Base-by-base conservation (phyloP, 2,329 filamentous ascomycete genomes). In the Xylaria sp. region DNA sequence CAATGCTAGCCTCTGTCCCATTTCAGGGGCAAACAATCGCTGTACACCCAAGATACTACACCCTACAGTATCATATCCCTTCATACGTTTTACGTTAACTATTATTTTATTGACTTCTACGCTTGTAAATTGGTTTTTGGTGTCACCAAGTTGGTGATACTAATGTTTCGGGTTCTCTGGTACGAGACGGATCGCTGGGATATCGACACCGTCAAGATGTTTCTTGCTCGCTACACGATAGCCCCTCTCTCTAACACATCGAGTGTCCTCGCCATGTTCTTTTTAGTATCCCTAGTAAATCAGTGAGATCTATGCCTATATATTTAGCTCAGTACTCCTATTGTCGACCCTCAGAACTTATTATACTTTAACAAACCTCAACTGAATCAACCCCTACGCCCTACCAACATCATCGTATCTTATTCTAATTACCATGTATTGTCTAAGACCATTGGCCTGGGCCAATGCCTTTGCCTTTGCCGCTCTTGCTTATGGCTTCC, bases 401-500 rank as follows among this genome's bases (percentile, higher is more conserved):
- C 20, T 11, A 20, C 11, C 27, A 10, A 9, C 17, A 51, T 6
- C 11, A 17, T 9, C 17, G 17, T 29, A 31, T 31, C 27, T 51
- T 31, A 17, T 13, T 60, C 33, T 25, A 29, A 7, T 36, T 38
- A 55, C 22, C 31, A 66, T 63, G 54, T 31, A 36, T 31, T 54
- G 42, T 13, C 10, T 36, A 53, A 42, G 15, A 25, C 22, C 3
- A 20, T 42, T 45, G 15, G 50, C 31, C 27, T 64, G 39, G 61
- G 56, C 50, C 33, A 57, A 17, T 33, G 53, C 31, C 33, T 39
- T 66, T 5, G 20, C 36, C 42, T 55, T 63, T 17, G 22, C 55
- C 36, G 60, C 54, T 15, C 17, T 57, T 47, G 10, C 22, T 10
- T 22, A 54, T 20, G 53, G 51, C 53, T 66, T 68, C 36, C 66